These are phyloP conservation scores for Podaxis rugospora DNA, from an alignment of 768 basidiomycete species.

Conservation along the genomic window DNA sequence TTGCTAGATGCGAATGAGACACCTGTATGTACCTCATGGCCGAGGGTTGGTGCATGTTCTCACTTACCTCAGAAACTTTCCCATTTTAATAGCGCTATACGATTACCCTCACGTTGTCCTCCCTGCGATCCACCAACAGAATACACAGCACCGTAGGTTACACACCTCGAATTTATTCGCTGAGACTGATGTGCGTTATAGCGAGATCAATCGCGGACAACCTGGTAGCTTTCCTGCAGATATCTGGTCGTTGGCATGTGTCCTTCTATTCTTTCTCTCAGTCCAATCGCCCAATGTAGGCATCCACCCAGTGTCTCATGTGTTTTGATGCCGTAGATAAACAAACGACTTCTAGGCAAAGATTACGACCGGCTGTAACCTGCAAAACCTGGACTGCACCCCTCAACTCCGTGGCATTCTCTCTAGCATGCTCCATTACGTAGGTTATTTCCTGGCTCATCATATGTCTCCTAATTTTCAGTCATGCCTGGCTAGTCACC, in stretches of 20 bases:
- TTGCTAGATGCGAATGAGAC: conserved; percentile 34
- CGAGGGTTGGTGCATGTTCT: background rate
- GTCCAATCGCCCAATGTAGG: conserved; percentile 22
- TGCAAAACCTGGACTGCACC: background rate
- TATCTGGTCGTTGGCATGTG: conserved; percentile 44
- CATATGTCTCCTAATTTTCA: background rate
- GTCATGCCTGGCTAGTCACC: background rate
- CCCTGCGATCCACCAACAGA: background rate
- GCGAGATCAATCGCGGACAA: conserved; percentile 32
- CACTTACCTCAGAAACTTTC: conserved; percentile 36
- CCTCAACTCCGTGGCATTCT: background rate
- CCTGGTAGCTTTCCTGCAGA: conserved; percentile 34
- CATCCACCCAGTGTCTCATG: conserved; percentile 15
- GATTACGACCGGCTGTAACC: background rate
- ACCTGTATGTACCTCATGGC: conserved; percentile 27
- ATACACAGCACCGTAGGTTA: conserved; percentile 38
- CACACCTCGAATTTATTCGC: background rate
- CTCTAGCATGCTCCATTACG: background rate
- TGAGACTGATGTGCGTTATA: conserved; percentile 13
- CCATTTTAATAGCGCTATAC: conserved; percentile 34
- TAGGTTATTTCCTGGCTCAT: background rate
- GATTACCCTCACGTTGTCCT: conserved; percentile 20
- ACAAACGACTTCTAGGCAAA: background rate
- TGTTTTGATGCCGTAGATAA: background rate
- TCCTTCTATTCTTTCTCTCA: conserved; percentile 32